Conservation (phyloP, 148 eudicot genomes). For the Oxyria digyna region DNA sequence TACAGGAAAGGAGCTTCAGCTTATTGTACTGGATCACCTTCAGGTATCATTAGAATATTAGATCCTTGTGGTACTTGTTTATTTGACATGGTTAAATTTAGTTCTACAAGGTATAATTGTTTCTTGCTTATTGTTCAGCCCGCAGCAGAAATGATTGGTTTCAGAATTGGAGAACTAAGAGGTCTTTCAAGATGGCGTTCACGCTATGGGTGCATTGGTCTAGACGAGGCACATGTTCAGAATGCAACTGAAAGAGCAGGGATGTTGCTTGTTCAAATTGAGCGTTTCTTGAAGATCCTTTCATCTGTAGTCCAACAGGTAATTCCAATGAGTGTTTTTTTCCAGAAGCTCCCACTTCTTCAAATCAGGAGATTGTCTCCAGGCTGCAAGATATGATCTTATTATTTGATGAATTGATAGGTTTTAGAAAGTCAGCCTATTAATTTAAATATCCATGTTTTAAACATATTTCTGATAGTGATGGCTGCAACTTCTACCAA, state of each 20-base stretch:
- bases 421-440: not conserved
- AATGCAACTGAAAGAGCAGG: constrained; percentile 85
- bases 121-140: constrained; percentile 40
- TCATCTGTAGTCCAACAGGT: constrained; percentile 88
- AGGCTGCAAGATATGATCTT: not conserved
- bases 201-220: constrained; percentile 73
- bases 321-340: not conserved
- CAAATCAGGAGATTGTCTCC: not conserved
- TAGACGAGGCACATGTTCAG: constrained; percentile 61
- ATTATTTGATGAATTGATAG: not conserved
- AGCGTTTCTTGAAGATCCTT: constrained; percentile 67
- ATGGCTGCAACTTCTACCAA: not conserved
- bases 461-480: not conserved
- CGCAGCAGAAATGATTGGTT: constrained; percentile 88
- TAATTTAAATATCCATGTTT: not conserved
- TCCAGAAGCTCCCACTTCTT: constrained; percentile 5
- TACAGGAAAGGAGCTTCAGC: constrained; percentile 90
- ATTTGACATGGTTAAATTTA: not conserved
- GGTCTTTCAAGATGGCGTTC: constrained; percentile 98
- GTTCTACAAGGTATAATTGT: not conserved
- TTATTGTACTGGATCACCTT: constrained; percentile 73
- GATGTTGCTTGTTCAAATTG: constrained; percentile 72
- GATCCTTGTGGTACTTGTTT: not conserved
- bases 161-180: constrained; percentile 87
- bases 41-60: constrained; percentile 39